phyloP scores from a whole-genome alignment of 164 flowering plant species.

The Euptelea pleiosperma region DNA sequence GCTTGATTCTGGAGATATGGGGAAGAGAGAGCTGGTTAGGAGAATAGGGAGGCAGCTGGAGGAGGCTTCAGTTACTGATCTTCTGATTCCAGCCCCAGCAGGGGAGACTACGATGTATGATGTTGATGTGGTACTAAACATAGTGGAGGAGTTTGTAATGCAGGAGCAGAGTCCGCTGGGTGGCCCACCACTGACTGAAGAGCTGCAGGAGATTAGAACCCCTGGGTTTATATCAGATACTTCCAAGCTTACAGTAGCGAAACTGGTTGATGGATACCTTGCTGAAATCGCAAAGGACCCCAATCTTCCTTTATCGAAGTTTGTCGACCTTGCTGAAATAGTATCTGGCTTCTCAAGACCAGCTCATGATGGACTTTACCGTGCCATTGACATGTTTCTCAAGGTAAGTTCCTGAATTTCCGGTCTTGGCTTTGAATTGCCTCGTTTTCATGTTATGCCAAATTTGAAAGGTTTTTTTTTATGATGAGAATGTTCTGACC shows the following conservation, averaged over 20 bases:
- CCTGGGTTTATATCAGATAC: conserved; percentile 63
- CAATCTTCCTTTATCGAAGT: conserved; percentile 55
- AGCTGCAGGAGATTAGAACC: conserved; percentile 44
- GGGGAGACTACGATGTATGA: conserved; percentile 55
- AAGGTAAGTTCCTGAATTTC: conserved; percentile 45
- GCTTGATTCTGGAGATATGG: conserved; percentile 50
- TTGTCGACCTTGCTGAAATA: conserved; percentile 64
- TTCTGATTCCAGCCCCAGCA: conserved; percentile 51
- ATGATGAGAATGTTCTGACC: too few relatives aligned
- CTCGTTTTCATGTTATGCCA: not conserved
- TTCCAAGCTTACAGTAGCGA: conserved; percentile 82
- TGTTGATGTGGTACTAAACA: conserved; percentile 52
- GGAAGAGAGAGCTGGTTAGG: conserved; percentile 50
- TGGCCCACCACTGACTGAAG: conserved; percentile 31
- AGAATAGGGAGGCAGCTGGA: conserved; percentile 80
- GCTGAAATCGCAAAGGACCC: conserved; percentile 81
- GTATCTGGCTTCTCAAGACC: conserved; percentile 56
- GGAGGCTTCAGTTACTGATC: conserved; percentile 73
- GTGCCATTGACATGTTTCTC: conserved; percentile 84
- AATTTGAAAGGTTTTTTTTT: too few relatives aligned
- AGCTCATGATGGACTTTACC: conserved; percentile 78
- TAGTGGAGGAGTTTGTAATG: conserved; percentile 63
- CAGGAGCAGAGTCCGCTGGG: conserved; percentile 45
- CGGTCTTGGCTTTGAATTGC: not conserved
- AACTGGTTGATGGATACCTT: conserved; percentile 81